A percentile compares a stretch with the other conserved stretches of the same genome.
phyloP scores from a whole-genome alignment of 306 rosid species.

The Cucumis melo region DNA sequence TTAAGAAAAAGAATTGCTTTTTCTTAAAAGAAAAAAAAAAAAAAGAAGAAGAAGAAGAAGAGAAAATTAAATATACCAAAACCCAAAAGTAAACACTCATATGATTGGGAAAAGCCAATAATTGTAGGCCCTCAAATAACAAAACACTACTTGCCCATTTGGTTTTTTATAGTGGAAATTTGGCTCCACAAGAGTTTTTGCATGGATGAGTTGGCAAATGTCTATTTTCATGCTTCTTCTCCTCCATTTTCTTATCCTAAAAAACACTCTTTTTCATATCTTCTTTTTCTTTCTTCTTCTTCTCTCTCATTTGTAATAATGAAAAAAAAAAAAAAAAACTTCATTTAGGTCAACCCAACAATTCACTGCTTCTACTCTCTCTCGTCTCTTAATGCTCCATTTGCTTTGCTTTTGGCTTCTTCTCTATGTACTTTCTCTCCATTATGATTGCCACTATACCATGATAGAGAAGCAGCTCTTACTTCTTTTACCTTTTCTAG shows the following conservation, averaged over 20 bases:
- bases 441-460: background rate
- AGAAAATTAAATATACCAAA: slow-evolving; percentile 13
- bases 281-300: background rate
- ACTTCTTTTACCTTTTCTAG: too few relatives aligned
- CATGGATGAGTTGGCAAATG: background rate
- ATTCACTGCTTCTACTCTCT: background rate
- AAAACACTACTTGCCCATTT: slow-evolving; percentile 8
- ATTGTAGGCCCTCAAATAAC: slow-evolving; percentile 41
- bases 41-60: too few relatives aligned
- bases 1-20: background rate
- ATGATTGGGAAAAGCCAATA: slow-evolving; percentile 40
- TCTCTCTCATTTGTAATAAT: background rate
- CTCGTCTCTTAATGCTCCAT: background rate
- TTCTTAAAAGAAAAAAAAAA: background rate
- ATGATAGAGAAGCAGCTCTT: background rate
- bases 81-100: slow-evolving; percentile 50
- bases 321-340: background rate
- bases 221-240: background rate
- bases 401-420: background rate
- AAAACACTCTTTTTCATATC: background rate
- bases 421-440: background rate
- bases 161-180: background rate
- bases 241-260: background rate
- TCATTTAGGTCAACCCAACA: background rate
- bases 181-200: slow-evolving; percentile 2